Evolutionary conservation across 352 stramenopile species (phyloP), one percentile per base, ranked within the genome.

Genomic region (Phytopythium oedochilum): DNA sequence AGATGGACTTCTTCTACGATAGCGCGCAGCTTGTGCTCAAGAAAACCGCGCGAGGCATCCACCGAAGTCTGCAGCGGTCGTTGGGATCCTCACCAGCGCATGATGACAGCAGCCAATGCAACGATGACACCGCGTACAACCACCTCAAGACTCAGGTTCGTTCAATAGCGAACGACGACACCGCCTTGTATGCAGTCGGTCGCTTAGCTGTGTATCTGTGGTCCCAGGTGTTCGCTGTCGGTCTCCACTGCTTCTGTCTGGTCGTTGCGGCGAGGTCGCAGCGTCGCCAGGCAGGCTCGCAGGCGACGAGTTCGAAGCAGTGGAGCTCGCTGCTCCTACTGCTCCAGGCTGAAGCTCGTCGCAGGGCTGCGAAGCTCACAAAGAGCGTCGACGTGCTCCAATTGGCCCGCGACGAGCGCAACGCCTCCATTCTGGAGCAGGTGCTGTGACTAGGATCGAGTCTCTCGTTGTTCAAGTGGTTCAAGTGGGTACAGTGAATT

Each of bases 1-100:
- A 62, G 26, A 72, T 63, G 60, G 40, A 47, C 2, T 88, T 88
- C 53, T 78, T 89, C 36, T 53, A 68, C 32, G 34, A 59, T 15
- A 66, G 55, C 29, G 55, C 78, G 4, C 42, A 25, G 11, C 47
- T 56, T 20, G 68, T 88, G 31, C 45, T 90, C 10, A 65, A 48
- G 23, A 87, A 84, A 51, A 83, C 66, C 23, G 63, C 61, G 38
- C 76, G 68, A 44, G 67, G 75, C 5, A 74, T 89, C 40, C 60
- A 74, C 29, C 65, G 62, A 44, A 75, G 56, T 55, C 35, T 85
- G 31, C 39, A 69, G 7, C 39, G 36, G 8, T n/a, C 25, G 2
- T 32, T 12, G 6, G 4, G 31, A 2, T 12, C 12, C 5, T 11
- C 11, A 23, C 4, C 6, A 5, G 1, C 42, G 12, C 20, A 28